Conservation (phyloP, 2,329 filamentous ascomycete genomes). For the Monilinia fructigena region DNA sequence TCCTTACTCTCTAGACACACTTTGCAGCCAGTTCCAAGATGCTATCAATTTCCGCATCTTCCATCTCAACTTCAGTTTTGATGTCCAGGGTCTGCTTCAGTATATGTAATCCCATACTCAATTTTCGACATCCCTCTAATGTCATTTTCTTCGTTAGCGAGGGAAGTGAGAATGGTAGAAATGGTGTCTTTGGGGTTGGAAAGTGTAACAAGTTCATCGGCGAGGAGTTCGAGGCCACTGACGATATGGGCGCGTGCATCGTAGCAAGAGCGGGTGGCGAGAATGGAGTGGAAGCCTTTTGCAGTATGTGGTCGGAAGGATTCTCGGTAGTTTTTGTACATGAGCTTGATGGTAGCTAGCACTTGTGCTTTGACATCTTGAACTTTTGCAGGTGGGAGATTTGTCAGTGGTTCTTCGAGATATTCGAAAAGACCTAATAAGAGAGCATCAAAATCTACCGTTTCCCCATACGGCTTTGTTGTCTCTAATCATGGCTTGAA, state of each 20-base stretch:
- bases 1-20: constrained; percentile 60
- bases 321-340: constrained; percentile 66
- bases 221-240: constrained; percentile 69
- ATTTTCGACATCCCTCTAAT: constrained; percentile 50
- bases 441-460: constrained; percentile 65
- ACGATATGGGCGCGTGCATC: constrained; percentile 71
- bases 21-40: constrained; percentile 53
- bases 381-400: constrained; percentile 60
- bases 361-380: constrained; percentile 74
- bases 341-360: constrained; percentile 68
- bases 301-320: constrained; percentile 67
- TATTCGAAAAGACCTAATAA: constrained; percentile 69
- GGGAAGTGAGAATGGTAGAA: constrained; percentile 51
- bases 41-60: constrained; percentile 50
- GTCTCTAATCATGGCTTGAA: constrained; percentile 72
- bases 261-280: constrained; percentile 63
- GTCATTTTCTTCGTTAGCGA: constrained; percentile 46
- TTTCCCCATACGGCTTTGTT: constrained; percentile 62
- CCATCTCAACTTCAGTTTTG: constrained; percentile 47
- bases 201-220: constrained; percentile 67
- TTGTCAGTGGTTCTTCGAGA: constrained; percentile 60
- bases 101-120: constrained; percentile 64
- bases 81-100: constrained; percentile 56
- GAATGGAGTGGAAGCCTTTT: constrained; percentile 64
- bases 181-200: constrained; percentile 62